Percentiles rank a stretch among this genome's conserved stretches.
phyloP scores from a whole-genome alignment of 139 green algal species.

The Yamagishiella unicocca region DNA sequence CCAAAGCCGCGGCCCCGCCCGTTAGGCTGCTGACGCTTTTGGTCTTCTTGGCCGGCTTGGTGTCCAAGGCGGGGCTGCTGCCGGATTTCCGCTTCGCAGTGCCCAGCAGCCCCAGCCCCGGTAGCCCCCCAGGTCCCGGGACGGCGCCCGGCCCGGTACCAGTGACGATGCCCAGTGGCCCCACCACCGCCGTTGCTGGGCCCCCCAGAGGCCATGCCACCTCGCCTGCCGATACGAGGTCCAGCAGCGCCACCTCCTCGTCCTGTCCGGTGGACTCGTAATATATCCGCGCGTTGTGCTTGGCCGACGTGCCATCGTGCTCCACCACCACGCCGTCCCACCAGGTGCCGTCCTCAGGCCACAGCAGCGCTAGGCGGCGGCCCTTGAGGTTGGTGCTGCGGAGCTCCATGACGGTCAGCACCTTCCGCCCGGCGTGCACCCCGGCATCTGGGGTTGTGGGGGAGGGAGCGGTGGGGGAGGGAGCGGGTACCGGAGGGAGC shows the following conservation, averaged over 20 bases:
- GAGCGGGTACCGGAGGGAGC: no score
- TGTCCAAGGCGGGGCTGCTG: slow-evolving; percentile 9
- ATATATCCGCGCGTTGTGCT: slow-evolving; percentile 24
- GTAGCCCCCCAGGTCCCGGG: no score
- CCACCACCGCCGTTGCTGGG: neutral
- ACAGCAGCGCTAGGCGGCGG: slow-evolving; percentile 29
- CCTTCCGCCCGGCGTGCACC: neutral
- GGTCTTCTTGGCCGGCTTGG: slow-evolving; percentile 29
- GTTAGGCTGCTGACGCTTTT: slow-evolving; percentile 38
- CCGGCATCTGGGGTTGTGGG: no score
- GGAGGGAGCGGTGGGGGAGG: no score
- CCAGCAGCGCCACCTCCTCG: slow-evolving; percentile 34
- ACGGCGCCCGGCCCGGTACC: no score
- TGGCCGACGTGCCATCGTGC: neutral
- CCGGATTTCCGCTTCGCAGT: slow-evolving; percentile 21
- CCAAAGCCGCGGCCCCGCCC: neutral
- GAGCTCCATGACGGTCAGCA: slow-evolving; percentile 33
- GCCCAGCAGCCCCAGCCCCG: neutral
- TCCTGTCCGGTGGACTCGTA: slow-evolving; percentile 43
- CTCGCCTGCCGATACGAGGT: slow-evolving; percentile 37
- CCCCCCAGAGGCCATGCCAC: slow-evolving; percentile 29
- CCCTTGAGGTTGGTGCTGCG: slow-evolving; percentile 7
- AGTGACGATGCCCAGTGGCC: neutral
- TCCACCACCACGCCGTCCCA: slow-evolving; percentile 40
- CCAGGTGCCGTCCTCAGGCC: slow-evolving; percentile 44